Percentiles rank a stretch among this genome's conserved stretches.
Conservation (phyloP, 108 stramenopile genomes). For the Skeletonema grethae region DNA sequence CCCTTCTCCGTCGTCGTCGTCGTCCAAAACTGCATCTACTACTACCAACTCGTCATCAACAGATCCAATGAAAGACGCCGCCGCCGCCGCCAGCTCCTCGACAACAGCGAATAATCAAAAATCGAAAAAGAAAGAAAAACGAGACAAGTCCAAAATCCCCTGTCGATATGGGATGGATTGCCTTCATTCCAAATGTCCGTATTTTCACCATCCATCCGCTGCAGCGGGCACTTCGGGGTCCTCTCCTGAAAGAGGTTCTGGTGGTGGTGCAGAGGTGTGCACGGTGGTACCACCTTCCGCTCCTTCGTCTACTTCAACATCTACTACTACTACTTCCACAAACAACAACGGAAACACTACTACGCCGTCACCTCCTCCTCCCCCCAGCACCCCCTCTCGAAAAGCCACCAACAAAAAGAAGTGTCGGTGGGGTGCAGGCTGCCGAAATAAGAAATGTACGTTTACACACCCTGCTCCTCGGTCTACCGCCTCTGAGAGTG, state of each 20-base stretch:
- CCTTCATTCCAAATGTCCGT: conserved; percentile 6
- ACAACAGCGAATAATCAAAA: neutral
- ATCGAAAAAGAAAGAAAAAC: neutral
- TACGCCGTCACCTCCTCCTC: neutral
- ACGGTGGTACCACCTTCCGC: neutral
- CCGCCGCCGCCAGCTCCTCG: neutral
- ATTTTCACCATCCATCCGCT: conserved; percentile 13
- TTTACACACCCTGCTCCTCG: conserved; percentile 6
- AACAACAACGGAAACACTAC: neutral
- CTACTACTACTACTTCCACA: neutral
- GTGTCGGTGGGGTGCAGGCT: conserved; percentile 18
- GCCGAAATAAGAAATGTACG: conserved; percentile 19
- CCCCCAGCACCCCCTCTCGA: neutral
- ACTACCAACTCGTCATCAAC: too few species aligned
- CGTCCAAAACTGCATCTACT: neutral
- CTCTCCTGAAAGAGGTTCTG: neutral
- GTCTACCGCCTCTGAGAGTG: neutral
- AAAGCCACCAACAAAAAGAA: conserved; percentile 11
- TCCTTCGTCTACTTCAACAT: neutral
- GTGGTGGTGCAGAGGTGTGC: neutral
- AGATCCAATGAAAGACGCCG: neutral
- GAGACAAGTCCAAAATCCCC: conserved; percentile 9
- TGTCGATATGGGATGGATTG: conserved; percentile 22
- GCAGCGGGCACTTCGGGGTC: neutral
- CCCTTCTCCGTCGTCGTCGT: neutral